Percentiles rank a stretch among this genome's conserved stretches.
Conservation (phyloP, 805 yeast species). For the Cyberlindnera suaveolens region DNA sequence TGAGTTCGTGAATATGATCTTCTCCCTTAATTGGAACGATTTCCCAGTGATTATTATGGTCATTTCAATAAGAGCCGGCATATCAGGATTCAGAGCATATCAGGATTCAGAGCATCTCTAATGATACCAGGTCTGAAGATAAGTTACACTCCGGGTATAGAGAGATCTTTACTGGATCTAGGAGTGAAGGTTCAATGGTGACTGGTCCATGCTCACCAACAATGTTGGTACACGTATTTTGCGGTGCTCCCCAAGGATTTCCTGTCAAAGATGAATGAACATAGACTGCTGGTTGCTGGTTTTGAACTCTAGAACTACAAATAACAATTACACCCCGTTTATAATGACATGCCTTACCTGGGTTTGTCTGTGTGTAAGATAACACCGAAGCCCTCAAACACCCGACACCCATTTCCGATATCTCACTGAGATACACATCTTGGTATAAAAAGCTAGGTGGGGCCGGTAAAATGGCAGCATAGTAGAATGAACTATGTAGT, state of each 20-base stretch:
- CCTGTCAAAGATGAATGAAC: conserved; percentile 30
- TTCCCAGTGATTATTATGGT: conserved; percentile 43
- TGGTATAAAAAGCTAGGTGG: too few relatives aligned
- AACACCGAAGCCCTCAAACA: too few relatives aligned
- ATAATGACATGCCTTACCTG: too few relatives aligned
- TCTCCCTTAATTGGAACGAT: conserved; percentile 25
- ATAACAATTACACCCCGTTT: background rate
- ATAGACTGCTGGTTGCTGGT: conserved; percentile 35
- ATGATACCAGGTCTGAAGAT: conserved; percentile 28
- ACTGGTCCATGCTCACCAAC: conserved; percentile 24
- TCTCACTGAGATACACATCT: too few relatives aligned
- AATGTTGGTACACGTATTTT: background rate
- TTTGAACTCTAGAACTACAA: background rate
- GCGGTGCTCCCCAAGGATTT: background rate
- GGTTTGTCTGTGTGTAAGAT: too few relatives aligned
- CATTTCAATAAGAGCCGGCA: conserved; percentile 47
- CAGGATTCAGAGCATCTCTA: conserved; percentile 30
- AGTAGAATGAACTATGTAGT: too few relatives aligned
- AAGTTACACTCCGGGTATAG: conserved; percentile 34
- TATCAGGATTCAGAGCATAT: conserved; percentile 25
- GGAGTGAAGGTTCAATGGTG: conserved; percentile 24
- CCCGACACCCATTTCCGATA: too few relatives aligned
- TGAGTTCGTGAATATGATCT: conserved; percentile 39
- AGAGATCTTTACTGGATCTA: conserved; percentile 46
- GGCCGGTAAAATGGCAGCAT: too few relatives aligned